A percentile compares a stretch with the other conserved stretches of the same genome.
phyloP scores from a whole-genome alignment of 352 stramenopile species.

The Phytophthora parvispora region DNA sequence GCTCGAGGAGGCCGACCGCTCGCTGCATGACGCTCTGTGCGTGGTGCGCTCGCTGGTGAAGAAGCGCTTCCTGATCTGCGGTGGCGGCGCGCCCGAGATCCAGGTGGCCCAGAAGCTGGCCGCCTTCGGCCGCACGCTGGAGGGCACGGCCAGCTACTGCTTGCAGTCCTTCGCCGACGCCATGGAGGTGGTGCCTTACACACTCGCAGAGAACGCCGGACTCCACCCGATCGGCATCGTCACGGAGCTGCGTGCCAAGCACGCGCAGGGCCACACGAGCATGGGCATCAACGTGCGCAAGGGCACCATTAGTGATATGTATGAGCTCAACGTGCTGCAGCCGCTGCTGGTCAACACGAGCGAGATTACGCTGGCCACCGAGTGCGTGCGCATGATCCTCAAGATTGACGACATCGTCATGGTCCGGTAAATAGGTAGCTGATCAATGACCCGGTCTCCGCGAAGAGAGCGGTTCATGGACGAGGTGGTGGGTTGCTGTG shows the following conservation, averaged over 20 bases:
- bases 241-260: slow-evolving; percentile 96
- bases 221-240: slow-evolving; percentile 99
- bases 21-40: slow-evolving; percentile 99
- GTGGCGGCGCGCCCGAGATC: slow-evolving; percentile 98
- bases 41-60: slow-evolving; percentile 99
- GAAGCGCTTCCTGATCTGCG: slow-evolving; percentile 98
- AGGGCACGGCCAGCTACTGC: slow-evolving; percentile 98
- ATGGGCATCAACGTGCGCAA: slow-evolving; percentile 98
- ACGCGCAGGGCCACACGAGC: slow-evolving; percentile 93
- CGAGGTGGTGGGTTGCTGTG: slow-evolving; percentile 14
- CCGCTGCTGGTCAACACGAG: slow-evolving; percentile 98
- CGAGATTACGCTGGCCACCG: slow-evolving; percentile 98
- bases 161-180: slow-evolving; percentile 98
- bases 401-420: slow-evolving; percentile 99
- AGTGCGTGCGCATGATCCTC: slow-evolving; percentile 99
- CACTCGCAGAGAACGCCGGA: slow-evolving; percentile 99
- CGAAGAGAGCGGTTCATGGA: slow-evolving; percentile 1
- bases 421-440: slow-evolving; percentile 83
- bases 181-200: slow-evolving; percentile 99
- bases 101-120: slow-evolving; percentile 96
- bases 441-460: slow-evolving; percentile 3
- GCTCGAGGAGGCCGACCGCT: slow-evolving; percentile 98
- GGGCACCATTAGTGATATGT: slow-evolving; percentile 99
- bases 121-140: slow-evolving; percentile 94
- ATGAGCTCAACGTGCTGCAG: slow-evolving; percentile 98